Evolutionary conservation across 805 yeast species (phyloP).

Genomic region (Candida mattraensis): DNA sequence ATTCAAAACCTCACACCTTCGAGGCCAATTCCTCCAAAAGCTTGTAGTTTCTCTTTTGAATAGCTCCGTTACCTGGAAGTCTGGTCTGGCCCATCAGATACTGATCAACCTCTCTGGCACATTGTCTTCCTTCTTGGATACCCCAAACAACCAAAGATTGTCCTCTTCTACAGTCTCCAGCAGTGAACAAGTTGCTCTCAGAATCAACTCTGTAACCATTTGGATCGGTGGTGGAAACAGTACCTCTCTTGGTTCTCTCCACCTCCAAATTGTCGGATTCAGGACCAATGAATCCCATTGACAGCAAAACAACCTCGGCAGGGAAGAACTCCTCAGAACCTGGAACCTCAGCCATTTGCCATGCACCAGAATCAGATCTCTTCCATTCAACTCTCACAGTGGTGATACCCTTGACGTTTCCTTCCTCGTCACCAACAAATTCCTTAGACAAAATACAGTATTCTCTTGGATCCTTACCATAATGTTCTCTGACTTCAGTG

Average conservation of each 20-base stretch:
- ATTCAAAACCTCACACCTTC: conserved; percentile 39
- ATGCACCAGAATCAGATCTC: conserved; percentile 90
- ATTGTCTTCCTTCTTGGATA: conserved; percentile 98
- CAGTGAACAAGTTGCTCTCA: conserved; percentile 77
- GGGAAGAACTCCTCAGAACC: conserved; percentile 92
- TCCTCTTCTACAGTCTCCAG: conserved; percentile 99
- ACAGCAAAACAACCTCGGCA: conserved; percentile 88
- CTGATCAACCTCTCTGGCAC: conserved; percentile 91
- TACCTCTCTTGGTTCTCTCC: conserved; percentile 80
- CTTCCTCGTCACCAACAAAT: conserved; percentile 91
- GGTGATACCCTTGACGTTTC: conserved; percentile 92
- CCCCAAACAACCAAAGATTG: conserved; percentile 99
- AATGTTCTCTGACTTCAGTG: conserved; percentile 89
- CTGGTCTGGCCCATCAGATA: conserved; percentile 75
- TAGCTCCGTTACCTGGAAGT: conserved; percentile 92
- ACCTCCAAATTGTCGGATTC: conserved; percentile 74
- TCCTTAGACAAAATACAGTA: conserved; percentile 94
- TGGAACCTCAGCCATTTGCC: conserved; percentile 99
- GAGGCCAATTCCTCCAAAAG: conserved; percentile 75
- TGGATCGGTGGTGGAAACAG: conserved; percentile 63
- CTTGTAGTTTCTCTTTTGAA: conserved; percentile 79
- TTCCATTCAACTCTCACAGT: conserved; percentile 99
- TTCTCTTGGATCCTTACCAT: conserved; percentile 97
- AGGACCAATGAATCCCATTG: conserved; percentile 98
- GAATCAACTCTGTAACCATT: conserved; percentile 64